Conservation (phyloP, 2,329 filamentous ascomycete genomes). For the Xylaria sp. region DNA sequence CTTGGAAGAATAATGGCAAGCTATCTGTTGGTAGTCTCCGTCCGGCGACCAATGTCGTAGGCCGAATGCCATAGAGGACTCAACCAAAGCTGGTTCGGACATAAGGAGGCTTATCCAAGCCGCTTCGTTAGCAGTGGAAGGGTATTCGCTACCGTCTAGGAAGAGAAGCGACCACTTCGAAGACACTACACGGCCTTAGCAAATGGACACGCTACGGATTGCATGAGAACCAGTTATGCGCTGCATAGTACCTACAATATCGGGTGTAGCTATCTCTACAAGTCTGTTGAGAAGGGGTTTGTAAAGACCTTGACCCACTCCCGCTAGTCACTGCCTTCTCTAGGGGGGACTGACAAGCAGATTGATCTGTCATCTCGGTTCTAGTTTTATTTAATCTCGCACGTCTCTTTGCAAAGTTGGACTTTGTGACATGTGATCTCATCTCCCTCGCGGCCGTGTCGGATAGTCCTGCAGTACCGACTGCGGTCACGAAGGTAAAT, state of each 20-base stretch:
- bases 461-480: constrained; percentile 37
- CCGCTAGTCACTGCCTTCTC: neutral
- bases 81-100: constrained; percentile 43
- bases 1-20: constrained; percentile 36
- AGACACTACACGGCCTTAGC: constrained; percentile 27
- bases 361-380: neutral
- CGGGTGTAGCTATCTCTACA: neutral
- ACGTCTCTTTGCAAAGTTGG: constrained; percentile 41
- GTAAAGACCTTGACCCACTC: neutral
- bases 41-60: constrained; percentile 43
- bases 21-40: constrained; percentile 37
- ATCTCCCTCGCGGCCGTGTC: constrained; percentile 34
- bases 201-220: neutral
- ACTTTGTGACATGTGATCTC: constrained; percentile 40
- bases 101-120: constrained; percentile 43
- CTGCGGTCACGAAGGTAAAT: constrained; percentile 41
- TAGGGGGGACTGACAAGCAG: neutral
- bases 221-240: neutral
- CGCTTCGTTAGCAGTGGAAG: constrained; percentile 35
- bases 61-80: constrained; percentile 44
- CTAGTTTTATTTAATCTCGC: constrained; percentile 17
- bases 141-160: constrained; percentile 28
- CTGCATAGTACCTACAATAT: neutral
- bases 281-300: constrained; percentile 4
- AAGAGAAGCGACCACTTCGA: constrained; percentile 34